Base-by-base conservation (phyloP, 306 rosid genomes). In the Dryas octopetala region DNA sequence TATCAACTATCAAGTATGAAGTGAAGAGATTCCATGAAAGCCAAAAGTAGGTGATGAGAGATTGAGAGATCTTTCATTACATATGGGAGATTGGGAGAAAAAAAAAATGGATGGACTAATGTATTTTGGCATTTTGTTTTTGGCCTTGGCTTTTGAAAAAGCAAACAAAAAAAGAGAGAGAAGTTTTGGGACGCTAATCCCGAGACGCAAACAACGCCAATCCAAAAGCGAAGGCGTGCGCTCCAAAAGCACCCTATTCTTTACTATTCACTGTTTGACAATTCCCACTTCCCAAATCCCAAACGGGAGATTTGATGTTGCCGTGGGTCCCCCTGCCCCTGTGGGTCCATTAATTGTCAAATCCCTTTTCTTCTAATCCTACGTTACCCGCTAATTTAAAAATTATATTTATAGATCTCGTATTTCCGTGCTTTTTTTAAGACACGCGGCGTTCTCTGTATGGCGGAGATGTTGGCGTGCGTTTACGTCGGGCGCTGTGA, bases 101-200 rank as follows among this genome's bases (percentile, higher is more conserved):
- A 32, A 32, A 2, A 32, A 32, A 32, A 32, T 32, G 38, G 38
- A 32, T 2, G 38, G 38, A 32, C 38, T 32, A 32, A 32, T 32
- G 2, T 32, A 32, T 32, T 46, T 60, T 62, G 70, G 45, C 19
- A 19, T 16, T 48, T 23, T 23, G 23, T 23, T 23, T 23, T 62
- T 9, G 2, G 19, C 55, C 12, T 63, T 11, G 51, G 63, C 54
- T 44, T 38, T 51, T 46, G 5, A 46, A 57, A 55, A 44, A 15
- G 12, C 0, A 11, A 55, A 10, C 23, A 32, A 32, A 58, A 46
- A 13, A 15, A 68, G 2, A 44, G 0, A 38, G 4, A 8, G 43
- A 77, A 50, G 9, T 43, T 69, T 15, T 13, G 45, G 72, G 59
- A 62, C 62, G 61, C 54, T 66, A 79, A 79, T 66, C 74, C 74